Evolutionary conservation across 2,329 filamentous ascomycete genomes (phyloP).

Genomic region (Exophiala viscosa): DNA sequence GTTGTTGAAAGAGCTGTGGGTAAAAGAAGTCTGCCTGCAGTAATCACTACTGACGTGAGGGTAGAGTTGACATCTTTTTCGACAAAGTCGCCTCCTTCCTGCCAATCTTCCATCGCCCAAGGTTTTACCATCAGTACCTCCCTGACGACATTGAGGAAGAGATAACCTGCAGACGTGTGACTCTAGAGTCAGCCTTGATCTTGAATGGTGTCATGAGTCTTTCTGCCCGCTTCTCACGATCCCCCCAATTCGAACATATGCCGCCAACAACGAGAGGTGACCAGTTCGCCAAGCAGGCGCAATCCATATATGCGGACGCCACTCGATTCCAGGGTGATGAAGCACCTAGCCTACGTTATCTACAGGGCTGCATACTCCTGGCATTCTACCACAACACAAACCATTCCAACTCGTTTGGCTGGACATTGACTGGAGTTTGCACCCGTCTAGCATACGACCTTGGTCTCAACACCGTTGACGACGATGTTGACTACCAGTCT

Average conservation of each 20-base stretch:
- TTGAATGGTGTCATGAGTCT: conserved; percentile 2
- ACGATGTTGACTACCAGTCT: not conserved
- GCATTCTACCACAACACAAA: conserved; percentile 10
- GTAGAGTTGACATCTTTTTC: conserved; percentile 2
- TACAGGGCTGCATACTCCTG: conserved; percentile 10
- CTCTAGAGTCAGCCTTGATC: conserved; percentile 1
- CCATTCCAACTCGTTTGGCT: conserved; percentile 36
- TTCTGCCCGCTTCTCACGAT: not conserved
- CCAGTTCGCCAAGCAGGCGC: not conserved
- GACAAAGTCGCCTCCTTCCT: not conserved
- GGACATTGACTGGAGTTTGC: conserved; percentile 94
- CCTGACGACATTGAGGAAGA: not conserved
- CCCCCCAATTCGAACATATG: not conserved
- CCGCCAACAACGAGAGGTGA: not conserved
- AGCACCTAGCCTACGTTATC: not conserved
- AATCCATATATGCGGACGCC: conserved; percentile 2
- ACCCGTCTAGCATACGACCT: conserved; percentile 84
- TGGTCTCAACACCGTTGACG: conserved; percentile 61
- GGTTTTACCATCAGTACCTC: not conserved
- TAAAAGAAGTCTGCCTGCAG: not conserved
- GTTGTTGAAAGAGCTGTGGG: not conserved
- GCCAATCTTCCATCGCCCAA: conserved; percentile 2
- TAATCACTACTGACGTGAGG: not conserved
- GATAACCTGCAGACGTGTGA: not conserved
- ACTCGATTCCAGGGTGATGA: conserved; percentile 1